A percentile compares a stretch with the other conserved stretches of the same genome.
Evolutionary conservation across 352 stramenopile genomes (phyloP).

Genomic region (Globisporangium spiculum): DNA sequence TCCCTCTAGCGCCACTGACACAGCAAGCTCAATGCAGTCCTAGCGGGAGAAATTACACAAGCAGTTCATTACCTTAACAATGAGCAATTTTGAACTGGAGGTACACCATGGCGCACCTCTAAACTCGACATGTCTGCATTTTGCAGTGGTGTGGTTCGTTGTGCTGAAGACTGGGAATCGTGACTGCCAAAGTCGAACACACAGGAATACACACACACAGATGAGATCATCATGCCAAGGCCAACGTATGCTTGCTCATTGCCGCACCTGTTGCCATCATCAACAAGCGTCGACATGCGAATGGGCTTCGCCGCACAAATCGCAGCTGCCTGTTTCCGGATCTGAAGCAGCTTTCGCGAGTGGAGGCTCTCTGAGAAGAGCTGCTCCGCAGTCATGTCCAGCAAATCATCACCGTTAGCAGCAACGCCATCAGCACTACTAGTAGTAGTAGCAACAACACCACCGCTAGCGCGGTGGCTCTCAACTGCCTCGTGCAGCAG

Average conservation of each 20-base stretch:
- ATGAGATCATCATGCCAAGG: neutral
- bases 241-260: neutral
- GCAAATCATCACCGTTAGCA: neutral
- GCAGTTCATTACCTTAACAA: too few species aligned
- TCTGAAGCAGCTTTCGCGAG: slow-evolving; percentile 14
- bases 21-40: slow-evolving; percentile 18
- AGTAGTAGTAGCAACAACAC: neutral
- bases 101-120: neutral
- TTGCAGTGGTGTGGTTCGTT: neutral
- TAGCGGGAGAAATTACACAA: neutral
- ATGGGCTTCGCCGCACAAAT: slow-evolving; percentile 32
- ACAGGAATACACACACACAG: neutral
- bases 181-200: neutral
- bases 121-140: slow-evolving; percentile 5
- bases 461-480: neutral
- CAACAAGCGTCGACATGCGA: slow-evolving; percentile 28
- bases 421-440: neutral
- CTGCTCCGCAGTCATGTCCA: slow-evolving; percentile 35
- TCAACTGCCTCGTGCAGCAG: slow-evolving; percentile 17
- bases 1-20: slow-evolving; percentile 16
- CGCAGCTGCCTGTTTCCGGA: slow-evolving; percentile 34
- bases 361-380: slow-evolving; percentile 59
- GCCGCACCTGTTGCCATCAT: slow-evolving; percentile 10
- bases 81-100: neutral
- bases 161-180: neutral